Conservation (phyloP, 2,329 filamentous ascomycete species). For the Leptographium lundbergii region DNA sequence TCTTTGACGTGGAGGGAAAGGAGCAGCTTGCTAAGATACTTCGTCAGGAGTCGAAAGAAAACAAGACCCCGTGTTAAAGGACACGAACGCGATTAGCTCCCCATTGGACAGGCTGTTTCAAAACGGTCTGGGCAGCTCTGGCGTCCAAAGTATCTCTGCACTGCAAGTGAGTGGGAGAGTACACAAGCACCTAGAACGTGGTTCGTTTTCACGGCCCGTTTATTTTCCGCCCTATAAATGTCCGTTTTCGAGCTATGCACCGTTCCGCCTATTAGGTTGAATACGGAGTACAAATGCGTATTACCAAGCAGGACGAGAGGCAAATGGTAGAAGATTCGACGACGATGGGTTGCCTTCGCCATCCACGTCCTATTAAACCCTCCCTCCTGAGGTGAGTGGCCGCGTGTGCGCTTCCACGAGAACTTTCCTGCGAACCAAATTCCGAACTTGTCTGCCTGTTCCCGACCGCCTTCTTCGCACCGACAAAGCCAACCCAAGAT, state of each 20-base stretch:
- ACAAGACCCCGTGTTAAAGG: conserved; percentile 17
- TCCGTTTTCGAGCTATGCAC: neutral
- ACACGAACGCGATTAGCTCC: conserved; percentile 31
- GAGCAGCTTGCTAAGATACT: neutral
- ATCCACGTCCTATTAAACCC: neutral
- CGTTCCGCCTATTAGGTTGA: neutral
- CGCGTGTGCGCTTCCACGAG: neutral
- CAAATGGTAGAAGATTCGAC: conserved; percentile 6
- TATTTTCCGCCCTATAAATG: neutral
- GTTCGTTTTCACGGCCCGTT: neutral
- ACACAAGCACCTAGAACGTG: no score
- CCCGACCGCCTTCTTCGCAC: neutral
- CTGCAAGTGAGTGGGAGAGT: no score
- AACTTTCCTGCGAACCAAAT: neutral
- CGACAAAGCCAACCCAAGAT: neutral
- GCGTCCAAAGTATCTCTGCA: no score
- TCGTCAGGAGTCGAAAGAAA: neutral
- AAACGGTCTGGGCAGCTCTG: neutral
- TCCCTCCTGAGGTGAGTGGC: neutral
- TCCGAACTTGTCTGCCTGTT: neutral
- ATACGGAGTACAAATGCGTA: neutral
- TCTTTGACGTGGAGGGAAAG: neutral
- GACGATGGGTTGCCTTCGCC: neutral
- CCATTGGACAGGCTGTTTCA: conserved; percentile 19
- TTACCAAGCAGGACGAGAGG: conserved; percentile 9